A percentile compares a stretch with the other conserved stretches of the same genome.
Conservation (phyloP, 2,329 filamentous ascomycete genomes). For the Fusarium setosum region DNA sequence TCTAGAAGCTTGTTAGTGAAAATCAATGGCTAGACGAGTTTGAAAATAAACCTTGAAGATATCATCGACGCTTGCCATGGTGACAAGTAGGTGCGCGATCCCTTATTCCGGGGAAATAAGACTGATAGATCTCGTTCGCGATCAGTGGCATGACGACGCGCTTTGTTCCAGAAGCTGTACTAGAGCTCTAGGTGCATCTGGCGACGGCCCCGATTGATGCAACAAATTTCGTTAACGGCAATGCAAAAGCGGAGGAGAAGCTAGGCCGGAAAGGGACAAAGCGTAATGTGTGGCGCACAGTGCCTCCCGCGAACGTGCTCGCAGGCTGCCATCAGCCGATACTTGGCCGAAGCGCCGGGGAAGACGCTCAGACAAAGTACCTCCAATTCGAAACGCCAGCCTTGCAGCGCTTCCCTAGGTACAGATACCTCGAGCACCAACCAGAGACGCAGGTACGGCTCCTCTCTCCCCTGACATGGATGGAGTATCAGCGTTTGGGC, state of each 20-base stretch:
- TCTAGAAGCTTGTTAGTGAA: constrained; percentile 35
- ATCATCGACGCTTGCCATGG: constrained; percentile 69
- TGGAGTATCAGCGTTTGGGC: constrained; percentile 18
- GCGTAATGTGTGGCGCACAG: constrained; percentile 7
- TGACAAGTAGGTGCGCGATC: not conserved
- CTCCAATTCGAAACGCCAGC: constrained; percentile 3
- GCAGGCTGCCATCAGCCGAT: not conserved
- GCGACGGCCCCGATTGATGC: constrained; percentile 23
- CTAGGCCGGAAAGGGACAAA: constrained; percentile 8
- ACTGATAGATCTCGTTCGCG: constrained; percentile 5
- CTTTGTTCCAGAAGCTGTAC: not conserved
- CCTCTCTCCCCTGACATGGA: constrained; percentile 43
- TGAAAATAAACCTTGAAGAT: constrained; percentile 61
- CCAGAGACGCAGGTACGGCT: constrained; percentile 43
- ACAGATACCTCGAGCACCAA: constrained; percentile 35
- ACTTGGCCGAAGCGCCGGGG: constrained; percentile 22
- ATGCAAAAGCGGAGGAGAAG: constrained; percentile 12
- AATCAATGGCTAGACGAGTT: not conserved
- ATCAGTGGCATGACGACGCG: constrained; percentile 6
- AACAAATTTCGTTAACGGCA: constrained; percentile 14
- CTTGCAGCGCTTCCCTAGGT: constrained; percentile 7
- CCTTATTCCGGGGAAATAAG: not conserved
- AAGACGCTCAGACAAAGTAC: constrained; percentile 2
- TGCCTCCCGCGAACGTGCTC: constrained; percentile 9
- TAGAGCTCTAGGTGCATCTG: constrained; percentile 11